These are phyloP conservation scores for Phytopythium montanum DNA, from an alignment of 352 stramenopile genomes.

Conservation along the genomic window DNA sequence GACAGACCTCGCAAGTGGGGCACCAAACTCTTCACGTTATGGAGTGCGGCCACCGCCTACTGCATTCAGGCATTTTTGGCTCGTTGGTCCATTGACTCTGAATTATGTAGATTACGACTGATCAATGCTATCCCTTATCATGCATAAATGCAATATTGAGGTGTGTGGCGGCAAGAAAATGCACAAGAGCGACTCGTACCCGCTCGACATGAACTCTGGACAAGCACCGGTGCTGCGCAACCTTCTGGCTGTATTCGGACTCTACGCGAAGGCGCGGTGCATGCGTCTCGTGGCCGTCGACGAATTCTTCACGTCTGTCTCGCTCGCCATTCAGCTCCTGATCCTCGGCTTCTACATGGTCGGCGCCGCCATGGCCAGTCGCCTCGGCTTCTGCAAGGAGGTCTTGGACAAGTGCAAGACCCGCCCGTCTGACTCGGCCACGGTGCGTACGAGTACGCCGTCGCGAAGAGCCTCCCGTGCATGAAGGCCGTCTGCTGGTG, in stretches of 20 bases:
- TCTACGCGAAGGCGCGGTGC: neutral
- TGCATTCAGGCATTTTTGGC: conserved; percentile 20
- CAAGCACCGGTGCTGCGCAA: conserved; percentile 4
- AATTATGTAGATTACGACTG: conserved; percentile 8
- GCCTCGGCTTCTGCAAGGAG: conserved; percentile 11
- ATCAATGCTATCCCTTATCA: neutral
- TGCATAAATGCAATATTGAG: conserved; percentile 15
- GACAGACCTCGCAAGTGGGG: conserved; percentile 14
- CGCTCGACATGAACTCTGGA: conserved; percentile 3
- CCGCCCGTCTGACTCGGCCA: neutral
- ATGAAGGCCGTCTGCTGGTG: conserved; percentile 13
- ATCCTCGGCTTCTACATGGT: conserved; percentile 11
- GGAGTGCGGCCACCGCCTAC: conserved; percentile 11
- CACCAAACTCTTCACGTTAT: conserved; percentile 17
- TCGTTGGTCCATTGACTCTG: conserved; percentile 3
- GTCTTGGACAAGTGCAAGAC: conserved; percentile 13
- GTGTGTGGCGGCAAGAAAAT: conserved; percentile 9
- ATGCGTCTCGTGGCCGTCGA: conserved; percentile 12
- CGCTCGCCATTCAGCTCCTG: conserved; percentile 12
- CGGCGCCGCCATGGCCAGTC: conserved; percentile 13
- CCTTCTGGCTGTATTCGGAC: conserved; percentile 1
- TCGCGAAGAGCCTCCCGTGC: conserved; percentile 1
- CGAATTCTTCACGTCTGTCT: conserved; percentile 14
- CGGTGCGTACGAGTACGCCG: neutral
- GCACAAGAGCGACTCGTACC: neutral